A percentile compares a stretch with the other conserved stretches of the same genome.
These are phyloP conservation scores for Candida sp. DNA, from an alignment of 1,139 yeast species.

Conservation along the genomic window DNA sequence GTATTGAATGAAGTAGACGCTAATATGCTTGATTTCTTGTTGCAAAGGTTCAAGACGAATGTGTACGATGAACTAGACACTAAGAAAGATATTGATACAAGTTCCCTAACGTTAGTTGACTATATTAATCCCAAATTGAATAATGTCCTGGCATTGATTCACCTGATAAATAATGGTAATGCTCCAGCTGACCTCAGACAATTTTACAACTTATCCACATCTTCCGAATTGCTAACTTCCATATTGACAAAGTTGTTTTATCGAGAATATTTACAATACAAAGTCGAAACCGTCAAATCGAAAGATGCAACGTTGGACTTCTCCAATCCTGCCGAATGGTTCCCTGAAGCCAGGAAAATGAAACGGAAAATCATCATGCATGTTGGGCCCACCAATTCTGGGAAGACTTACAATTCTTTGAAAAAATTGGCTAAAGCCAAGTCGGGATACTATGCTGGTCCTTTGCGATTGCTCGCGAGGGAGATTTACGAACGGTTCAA, in stretches of 20 bases:
- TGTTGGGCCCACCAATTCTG: conserved; percentile 97
- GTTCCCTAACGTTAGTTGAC: conserved; percentile 14
- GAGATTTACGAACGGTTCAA: conserved; percentile 86
- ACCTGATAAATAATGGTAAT: conserved; percentile 14
- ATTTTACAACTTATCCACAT: conserved; percentile 13
- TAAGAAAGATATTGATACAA: neutral
- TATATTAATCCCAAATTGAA: conserved; percentile 28
- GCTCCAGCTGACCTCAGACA: conserved; percentile 18
- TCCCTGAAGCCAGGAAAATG: conserved; percentile 79
- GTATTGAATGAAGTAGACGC: conserved; percentile 5
- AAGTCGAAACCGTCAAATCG: conserved; percentile 13
- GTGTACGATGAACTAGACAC: conserved; percentile 1
- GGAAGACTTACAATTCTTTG: conserved; percentile 88
- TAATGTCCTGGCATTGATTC: conserved; percentile 16
- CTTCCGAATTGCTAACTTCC: conserved; percentile 15
- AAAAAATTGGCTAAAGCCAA: conserved; percentile 62
- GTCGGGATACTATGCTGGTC: conserved; percentile 95
- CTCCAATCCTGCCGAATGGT: conserved; percentile 81
- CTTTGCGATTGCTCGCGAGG: conserved; percentile 82
- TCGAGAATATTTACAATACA: conserved; percentile 16
- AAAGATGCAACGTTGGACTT: conserved; percentile 38
- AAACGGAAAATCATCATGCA: conserved; percentile 81
- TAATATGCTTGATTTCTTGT: conserved; percentile 1
- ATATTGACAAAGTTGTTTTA: conserved; percentile 22
- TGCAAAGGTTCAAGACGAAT: conserved; percentile 3